phyloP scores from a whole-genome alignment of 2,329 filamentous ascomycete species.

The Fusarium concolor region DNA sequence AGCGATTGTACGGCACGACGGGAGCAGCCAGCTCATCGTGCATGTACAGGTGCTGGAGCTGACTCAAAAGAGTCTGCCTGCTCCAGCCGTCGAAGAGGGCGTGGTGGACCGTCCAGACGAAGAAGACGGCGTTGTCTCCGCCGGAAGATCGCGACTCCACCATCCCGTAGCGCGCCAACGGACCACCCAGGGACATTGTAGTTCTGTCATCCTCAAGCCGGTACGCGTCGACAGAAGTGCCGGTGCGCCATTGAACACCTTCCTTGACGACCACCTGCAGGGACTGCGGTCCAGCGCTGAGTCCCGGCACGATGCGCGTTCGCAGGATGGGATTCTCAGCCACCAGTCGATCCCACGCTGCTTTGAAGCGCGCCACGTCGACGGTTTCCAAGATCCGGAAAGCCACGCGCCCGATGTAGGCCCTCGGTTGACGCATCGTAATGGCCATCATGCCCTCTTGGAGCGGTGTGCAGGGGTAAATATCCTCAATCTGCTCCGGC shows the following conservation, averaged over 20 bases:
- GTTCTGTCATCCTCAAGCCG: conserved; percentile 10
- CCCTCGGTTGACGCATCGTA: conserved; percentile 1
- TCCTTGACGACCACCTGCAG: conserved; percentile 8
- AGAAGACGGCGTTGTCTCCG: not conserved
- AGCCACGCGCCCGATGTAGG: conserved; percentile 8
- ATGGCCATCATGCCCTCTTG: conserved; percentile 10
- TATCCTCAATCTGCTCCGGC: conserved; percentile 15
- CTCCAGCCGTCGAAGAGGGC: conserved; percentile 8
- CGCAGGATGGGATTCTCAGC: conserved; percentile 11
- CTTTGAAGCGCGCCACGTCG: conserved; percentile 13
- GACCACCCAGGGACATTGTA: conserved; percentile 10
- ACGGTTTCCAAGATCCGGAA: conserved; percentile 5
- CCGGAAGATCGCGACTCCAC: not conserved
- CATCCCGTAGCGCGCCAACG: conserved; percentile 9
- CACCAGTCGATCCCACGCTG: conserved; percentile 12
- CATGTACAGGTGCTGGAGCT: conserved; percentile 7
- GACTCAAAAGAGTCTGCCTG: conserved; percentile 1
- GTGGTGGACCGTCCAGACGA: conserved; percentile 10
- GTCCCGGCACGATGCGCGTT: conserved; percentile 11
- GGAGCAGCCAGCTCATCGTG: not conserved
- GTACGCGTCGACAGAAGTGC: conserved; percentile 3
- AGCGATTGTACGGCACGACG: conserved; percentile 3
- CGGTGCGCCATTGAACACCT: conserved; percentile 5
- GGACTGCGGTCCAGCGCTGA: conserved; percentile 8
- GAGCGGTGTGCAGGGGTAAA: too few species aligned